Conservation (phyloP, 371 early-diverging fungal genomes). For the Actinomucor elegans region DNA sequence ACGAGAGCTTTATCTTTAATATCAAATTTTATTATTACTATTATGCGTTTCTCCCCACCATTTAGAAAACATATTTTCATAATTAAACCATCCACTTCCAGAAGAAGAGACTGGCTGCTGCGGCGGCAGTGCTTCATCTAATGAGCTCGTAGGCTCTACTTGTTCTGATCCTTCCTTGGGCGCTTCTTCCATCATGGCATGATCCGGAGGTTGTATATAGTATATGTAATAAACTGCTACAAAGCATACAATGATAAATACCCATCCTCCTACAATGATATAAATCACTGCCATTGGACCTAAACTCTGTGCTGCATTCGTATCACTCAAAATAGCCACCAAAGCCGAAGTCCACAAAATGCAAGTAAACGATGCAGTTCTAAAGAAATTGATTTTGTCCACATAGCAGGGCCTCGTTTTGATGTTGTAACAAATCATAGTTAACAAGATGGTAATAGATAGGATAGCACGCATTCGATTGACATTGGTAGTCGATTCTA, state of each 20-base stretch:
- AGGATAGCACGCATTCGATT: slow-evolving; percentile 55
- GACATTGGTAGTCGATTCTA: slow-evolving; percentile 55
- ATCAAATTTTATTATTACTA: too few species aligned
- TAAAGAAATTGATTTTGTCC: slow-evolving; percentile 61
- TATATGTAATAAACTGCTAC: slow-evolving; percentile 44
- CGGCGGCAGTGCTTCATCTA: too few species aligned
- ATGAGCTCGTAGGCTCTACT: too few species aligned
- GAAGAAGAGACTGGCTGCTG: too few species aligned
- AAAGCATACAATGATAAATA: slow-evolving; percentile 48
- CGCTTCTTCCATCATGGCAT: background rate
- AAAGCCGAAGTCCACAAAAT: slow-evolving; percentile 58
- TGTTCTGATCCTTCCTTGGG: too few species aligned
- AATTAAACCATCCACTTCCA: too few species aligned
- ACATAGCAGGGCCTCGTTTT: slow-evolving; percentile 60
- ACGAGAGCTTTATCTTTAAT: too few species aligned
- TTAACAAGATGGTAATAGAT: slow-evolving; percentile 55
- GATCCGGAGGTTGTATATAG: slow-evolving; percentile 27
- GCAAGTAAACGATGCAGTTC: slow-evolving; percentile 59
- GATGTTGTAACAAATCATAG: slow-evolving; percentile 66
- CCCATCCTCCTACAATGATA: slow-evolving; percentile 58
- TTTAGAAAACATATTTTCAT: too few species aligned
- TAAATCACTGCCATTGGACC: slow-evolving; percentile 52
- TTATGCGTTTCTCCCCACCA: too few species aligned
- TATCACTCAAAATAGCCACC: slow-evolving; percentile 52
- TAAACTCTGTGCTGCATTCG: slow-evolving; percentile 41